Base-by-base conservation (phyloP, 768 basidiomycete species). In the Hygrophorus russula region DNA sequence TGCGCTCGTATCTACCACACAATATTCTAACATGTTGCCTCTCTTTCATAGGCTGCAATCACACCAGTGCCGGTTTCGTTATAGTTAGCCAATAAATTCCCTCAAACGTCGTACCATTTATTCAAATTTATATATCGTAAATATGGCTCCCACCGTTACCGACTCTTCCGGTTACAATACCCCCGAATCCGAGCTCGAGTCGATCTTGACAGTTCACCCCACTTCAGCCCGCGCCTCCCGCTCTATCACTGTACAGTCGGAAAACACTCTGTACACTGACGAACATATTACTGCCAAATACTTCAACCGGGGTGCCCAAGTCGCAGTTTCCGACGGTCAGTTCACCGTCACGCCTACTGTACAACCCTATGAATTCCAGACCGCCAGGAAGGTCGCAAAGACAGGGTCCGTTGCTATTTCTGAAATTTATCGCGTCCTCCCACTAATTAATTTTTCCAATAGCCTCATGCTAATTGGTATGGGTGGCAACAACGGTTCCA, bases 391-490 rank as follows among this genome's bases (percentile, higher is more conserved):
- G 53, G 88, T 94, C 47, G 71, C 80, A 52, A 92, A 83, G 71
- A 94, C 91, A 58, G 96, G 94, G 92, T 94, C 36, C 40, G 36
- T 35, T 30, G 20, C 7, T 46, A 46, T 9, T 44, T 24, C 36
- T 54, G 48, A 18, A 11, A 44, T 20, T 27, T 28, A 36, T 31
- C 42, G 35, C 46, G 37, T n/a, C 30, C 49, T 39, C 45, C 13
- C 48, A 35, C 45, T 30, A 44, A 40, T 47, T 30, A 42, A 47
- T 48, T 11, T 34, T 28, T 43, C 40, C 7, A 47, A 6, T 48
- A 97, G 94, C 44, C 73, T 99, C 50, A 84, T 99, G 86, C 84
- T 99, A 77, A 82, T 98, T 53, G 96, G 96, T 47, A 66, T 92
- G 46, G 94, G 94, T 46, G 94, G 96, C 41, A 99, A 99, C 76